Conservation (phyloP, 441 rosid species). For the Kokia cookei region DNA sequence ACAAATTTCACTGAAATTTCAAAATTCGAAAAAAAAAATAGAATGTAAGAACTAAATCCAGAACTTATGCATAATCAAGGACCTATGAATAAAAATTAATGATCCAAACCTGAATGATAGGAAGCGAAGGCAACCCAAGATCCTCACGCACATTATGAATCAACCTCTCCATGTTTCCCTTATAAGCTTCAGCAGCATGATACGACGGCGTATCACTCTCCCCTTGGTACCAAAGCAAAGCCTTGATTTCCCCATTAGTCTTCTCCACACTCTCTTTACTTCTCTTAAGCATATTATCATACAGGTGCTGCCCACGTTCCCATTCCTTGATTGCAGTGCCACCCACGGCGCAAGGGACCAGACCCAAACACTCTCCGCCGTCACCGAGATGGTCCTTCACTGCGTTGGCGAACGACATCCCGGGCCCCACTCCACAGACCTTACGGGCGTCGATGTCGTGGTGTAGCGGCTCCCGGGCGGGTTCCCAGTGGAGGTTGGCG, state of each 20-base stretch:
- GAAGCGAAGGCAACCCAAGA: constrained; percentile 65
- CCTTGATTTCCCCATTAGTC: constrained; percentile 57
- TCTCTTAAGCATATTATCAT: constrained; percentile 70
- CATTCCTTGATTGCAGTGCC: constrained; percentile 81
- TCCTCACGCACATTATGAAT: constrained; percentile 57
- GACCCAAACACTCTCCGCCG: constrained; percentile 32
- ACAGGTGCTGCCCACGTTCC: constrained; percentile 67
- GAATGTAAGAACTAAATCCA: no score
- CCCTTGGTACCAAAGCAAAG: constrained; percentile 90
- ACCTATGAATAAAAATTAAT: background rate
- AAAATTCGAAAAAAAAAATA: no score
- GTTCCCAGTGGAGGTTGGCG: constrained; percentile 55
- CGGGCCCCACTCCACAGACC: constrained; percentile 76
- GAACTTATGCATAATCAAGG: no score
- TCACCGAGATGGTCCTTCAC: constrained; percentile 23
- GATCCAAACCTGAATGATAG: constrained; percentile 62
- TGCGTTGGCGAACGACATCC: constrained; percentile 70
- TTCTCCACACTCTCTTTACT: constrained; percentile 51
- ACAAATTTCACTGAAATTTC: no score
- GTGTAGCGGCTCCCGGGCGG: constrained; percentile 72
- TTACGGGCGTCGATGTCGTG: constrained; percentile 54
- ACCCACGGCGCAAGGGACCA: constrained; percentile 90
- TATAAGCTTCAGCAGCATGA: constrained; percentile 56
- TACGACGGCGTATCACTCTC: constrained; percentile 62
- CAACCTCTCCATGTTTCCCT: constrained; percentile 50